These are phyloP conservation scores for Dioscorea cayenensis DNA, from an alignment of 116 monocot genomes.

Conservation along the genomic window DNA sequence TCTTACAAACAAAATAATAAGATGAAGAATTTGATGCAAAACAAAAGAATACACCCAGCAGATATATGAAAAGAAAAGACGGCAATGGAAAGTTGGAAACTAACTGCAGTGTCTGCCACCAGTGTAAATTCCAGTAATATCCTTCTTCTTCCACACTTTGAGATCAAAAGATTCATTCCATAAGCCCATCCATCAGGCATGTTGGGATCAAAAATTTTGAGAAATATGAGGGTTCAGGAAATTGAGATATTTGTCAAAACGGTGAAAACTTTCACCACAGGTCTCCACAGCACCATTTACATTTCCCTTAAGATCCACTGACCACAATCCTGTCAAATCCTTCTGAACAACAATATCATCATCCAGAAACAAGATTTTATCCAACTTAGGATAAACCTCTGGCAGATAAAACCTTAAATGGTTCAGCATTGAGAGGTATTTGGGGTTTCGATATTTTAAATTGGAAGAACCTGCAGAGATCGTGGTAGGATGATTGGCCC, in stretches of 20 bases:
- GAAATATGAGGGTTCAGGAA: constrained; percentile 74
- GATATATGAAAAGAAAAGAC: background rate
- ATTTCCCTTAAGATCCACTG: constrained; percentile 65
- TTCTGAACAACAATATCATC: constrained; percentile 82
- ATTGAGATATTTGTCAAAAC: constrained; percentile 78
- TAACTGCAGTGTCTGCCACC: constrained; percentile 76
- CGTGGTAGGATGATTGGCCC: constrained; percentile 67
- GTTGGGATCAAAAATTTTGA: constrained; percentile 64
- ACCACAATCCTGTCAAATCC: constrained; percentile 65
- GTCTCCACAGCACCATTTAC: constrained; percentile 85
- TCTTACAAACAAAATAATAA: too few relatives aligned
- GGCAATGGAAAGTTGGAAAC: background rate
- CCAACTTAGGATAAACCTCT: constrained; percentile 84
- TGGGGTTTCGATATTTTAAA: constrained; percentile 90
- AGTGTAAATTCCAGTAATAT: constrained; percentile 80
- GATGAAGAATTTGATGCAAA: too few relatives aligned
- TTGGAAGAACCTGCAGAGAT: constrained; percentile 87
- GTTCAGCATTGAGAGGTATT: constrained; percentile 94
- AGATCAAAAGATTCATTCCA: constrained; percentile 84
- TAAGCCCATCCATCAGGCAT: constrained; percentile 88
- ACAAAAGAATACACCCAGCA: background rate
- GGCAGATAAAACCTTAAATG: constrained; percentile 94
- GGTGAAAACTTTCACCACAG: constrained; percentile 72
- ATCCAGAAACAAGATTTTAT: constrained; percentile 91
- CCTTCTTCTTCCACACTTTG: constrained; percentile 69